Conservation (phyloP, 306 rosid genomes). For the Quercus ilex region DNA sequence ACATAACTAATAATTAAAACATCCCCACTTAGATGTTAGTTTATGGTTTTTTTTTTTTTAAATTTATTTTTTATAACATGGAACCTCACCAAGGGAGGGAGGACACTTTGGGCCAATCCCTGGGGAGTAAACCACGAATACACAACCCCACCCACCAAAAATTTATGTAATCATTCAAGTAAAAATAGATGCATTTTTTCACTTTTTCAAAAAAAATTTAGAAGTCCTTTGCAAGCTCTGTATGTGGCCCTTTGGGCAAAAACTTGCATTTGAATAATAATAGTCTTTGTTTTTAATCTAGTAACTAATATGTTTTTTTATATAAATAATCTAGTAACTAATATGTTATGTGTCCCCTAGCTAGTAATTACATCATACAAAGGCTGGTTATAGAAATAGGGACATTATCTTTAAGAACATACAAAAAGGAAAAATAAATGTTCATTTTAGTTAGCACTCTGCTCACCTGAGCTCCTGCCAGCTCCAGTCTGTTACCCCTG, state of each 20-base stretch:
- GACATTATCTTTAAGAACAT: neutral
- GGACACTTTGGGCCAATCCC: too few relatives aligned
- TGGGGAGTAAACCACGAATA: too few relatives aligned
- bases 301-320: neutral
- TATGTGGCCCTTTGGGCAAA: neutral
- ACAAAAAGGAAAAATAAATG: neutral
- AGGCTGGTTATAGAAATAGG: neutral
- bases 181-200: neutral
- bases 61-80: too few relatives aligned
- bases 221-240: neutral
- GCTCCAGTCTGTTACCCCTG: conserved; percentile 85
- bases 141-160: too few relatives aligned
- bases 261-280: neutral
- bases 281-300: too few relatives aligned
- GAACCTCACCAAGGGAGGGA: too few relatives aligned
- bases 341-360: neutral
- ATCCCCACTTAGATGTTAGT: neutral
- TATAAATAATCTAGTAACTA: neutral
- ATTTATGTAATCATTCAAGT: neutral
- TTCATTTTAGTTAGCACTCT: neutral
- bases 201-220: neutral
- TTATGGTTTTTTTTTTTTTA: neutral
- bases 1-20: neutral
- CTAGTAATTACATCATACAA: neutral
- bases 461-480: conserved; percentile 89